Base-by-base conservation (phyloP, 2,329 filamentous ascomycete species). In the Emergomyces africanus region DNA sequence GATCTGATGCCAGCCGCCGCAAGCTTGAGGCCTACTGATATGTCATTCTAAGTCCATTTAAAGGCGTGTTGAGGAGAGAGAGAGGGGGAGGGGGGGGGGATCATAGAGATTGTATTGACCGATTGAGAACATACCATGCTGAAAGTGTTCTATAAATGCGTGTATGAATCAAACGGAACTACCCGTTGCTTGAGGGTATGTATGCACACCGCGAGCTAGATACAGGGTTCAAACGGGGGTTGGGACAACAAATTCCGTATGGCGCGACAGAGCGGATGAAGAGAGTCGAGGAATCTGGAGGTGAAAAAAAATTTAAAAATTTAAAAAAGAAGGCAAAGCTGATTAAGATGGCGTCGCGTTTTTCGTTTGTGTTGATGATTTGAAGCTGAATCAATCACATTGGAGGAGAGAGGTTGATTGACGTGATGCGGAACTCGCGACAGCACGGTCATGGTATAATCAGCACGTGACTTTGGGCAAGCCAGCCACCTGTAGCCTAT, bases 1-100 rank as follows among this genome's bases (percentile, higher is more conserved):
- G 82, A 68, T 86, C 83, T 62, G 78, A 76, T 33, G 81, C 81
- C 46, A 86, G 78, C 61, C 83, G 81, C 59, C 82, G 81, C 51
- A 85, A 59, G 51, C 68, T 69, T n/a, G 70, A 71, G 58, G 66
- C 65, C 72, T 74, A 46, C 14, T 44, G 18, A 41, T 33, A 5
- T 10, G 33, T 39, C 30, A 51, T 23, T 33, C 18, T 18, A 14
- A 41, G 23, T 30, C 8, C 18, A 14, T 48, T 28, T 30, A 20
- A 3, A 10, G 6, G 33, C 18, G 12, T 53, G 3, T 25, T 1
- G 42, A 18, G n/a, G 46, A 14, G 2, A 9, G 15, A n/a, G n/a
- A 18, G 37, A 33, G n/a, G 3, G 46, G 4, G 42, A 18, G n/a
- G 46, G 25, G 2, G 18, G 15, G 23, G 23, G 12, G 12, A 10